Evolutionary conservation across 352 stramenopile genomes (phyloP).

Genomic region (Pythium brachiatum): DNA sequence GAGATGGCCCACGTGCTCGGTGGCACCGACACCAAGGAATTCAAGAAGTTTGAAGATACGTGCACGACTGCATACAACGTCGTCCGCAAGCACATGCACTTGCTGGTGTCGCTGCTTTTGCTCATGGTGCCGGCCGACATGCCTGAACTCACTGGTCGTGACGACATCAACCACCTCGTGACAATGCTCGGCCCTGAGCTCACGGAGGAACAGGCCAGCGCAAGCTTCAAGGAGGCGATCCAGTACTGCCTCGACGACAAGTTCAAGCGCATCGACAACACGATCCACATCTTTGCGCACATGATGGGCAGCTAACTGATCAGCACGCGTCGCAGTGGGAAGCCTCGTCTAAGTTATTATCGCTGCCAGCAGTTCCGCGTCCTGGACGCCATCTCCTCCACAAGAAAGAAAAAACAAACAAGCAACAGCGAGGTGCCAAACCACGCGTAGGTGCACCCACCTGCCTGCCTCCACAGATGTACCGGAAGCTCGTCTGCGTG

Average conservation of each 20-base stretch:
- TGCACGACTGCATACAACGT: slow-evolving; percentile 73
- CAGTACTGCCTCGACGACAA: slow-evolving; percentile 80
- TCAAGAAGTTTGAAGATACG: slow-evolving; percentile 67
- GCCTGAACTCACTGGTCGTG: slow-evolving; percentile 71
- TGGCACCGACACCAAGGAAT: slow-evolving; percentile 71
- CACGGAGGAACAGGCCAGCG: slow-evolving; percentile 54
- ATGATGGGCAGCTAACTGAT: slow-evolving; percentile 23
- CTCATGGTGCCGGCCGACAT: slow-evolving; percentile 89
- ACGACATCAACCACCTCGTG: slow-evolving; percentile 88
- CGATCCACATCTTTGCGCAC: slow-evolving; percentile 74
- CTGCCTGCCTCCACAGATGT: not conserved
- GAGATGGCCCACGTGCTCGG: slow-evolving; percentile 87
- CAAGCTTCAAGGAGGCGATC: slow-evolving; percentile 77
- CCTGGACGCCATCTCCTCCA: not conserved
- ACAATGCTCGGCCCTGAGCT: slow-evolving; percentile 70
- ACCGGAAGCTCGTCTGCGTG: too few species aligned
- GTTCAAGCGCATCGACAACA: slow-evolving; percentile 89
- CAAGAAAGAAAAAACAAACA: not conserved
- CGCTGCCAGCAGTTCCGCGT: slow-evolving; percentile 1
- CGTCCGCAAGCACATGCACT: slow-evolving; percentile 84
- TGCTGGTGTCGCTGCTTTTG: slow-evolving; percentile 78
- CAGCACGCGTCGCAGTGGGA: not conserved
- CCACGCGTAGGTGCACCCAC: not conserved
- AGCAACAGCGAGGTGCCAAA: not conserved
- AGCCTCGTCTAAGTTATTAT: slow-evolving; percentile 22